phyloP scores from a whole-genome alignment of 495 filamentous ascomycete species.

The Cercophora sp. region DNA sequence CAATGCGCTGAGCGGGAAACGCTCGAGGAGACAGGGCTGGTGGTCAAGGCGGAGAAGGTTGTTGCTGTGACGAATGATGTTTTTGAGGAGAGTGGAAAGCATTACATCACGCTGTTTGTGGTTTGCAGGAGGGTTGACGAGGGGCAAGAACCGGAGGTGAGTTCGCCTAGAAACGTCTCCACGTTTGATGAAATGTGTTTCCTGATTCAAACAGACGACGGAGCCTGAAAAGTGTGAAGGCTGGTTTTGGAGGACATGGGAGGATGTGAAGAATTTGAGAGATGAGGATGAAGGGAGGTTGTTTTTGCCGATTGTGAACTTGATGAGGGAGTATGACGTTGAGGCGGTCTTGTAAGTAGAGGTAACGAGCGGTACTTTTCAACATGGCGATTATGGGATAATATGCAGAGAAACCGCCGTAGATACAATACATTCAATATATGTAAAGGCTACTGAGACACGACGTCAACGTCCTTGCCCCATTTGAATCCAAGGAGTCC shows the following conservation, averaged over 20 bases:
- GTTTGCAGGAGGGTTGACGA: slow-evolving; percentile 39
- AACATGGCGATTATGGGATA: too few relatives aligned
- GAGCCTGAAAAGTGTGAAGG: slow-evolving; percentile 64
- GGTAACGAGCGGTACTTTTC: too few relatives aligned
- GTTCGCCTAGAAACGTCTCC: slow-evolving; percentile 14
- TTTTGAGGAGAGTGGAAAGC: slow-evolving; percentile 49
- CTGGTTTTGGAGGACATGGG: slow-evolving; percentile 61
- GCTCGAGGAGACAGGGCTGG: slow-evolving; percentile 62
- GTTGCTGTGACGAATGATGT: slow-evolving; percentile 57
- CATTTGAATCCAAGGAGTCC: too few relatives aligned
- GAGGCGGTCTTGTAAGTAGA: too few relatives aligned
- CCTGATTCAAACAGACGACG: slow-evolving; percentile 19
- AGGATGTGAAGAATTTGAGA: slow-evolving; percentile 31
- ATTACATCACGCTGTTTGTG: slow-evolving; percentile 67
- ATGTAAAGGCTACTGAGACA: too few relatives aligned
- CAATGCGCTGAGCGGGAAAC: slow-evolving; percentile 60
- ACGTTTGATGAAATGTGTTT: background rate
- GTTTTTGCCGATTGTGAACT: slow-evolving; percentile 54
- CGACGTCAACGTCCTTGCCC: too few relatives aligned
- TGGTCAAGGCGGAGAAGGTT: slow-evolving; percentile 42
- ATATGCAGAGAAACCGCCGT: too few relatives aligned
- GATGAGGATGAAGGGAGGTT: slow-evolving; percentile 28
- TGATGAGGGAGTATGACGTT: slow-evolving; percentile 50
- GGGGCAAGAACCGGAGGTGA: slow-evolving; percentile 46
- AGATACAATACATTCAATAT: too few relatives aligned